phyloP scores from a whole-genome alignment of 1,139 yeast genomes.

The Hyphopichia burtonii region DNA sequence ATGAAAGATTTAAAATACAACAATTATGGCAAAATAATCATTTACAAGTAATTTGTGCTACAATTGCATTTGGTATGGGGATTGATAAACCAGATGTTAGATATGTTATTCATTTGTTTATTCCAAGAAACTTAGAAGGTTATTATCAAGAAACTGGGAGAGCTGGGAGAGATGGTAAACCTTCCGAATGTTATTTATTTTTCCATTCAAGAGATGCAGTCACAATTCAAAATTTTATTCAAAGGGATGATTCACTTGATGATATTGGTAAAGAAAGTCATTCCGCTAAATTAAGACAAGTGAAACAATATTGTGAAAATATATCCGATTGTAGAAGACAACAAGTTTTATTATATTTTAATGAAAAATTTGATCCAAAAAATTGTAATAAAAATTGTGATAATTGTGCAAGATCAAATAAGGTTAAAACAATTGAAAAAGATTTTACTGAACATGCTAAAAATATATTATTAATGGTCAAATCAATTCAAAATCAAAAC shows the following conservation, averaged over 20 bases:
- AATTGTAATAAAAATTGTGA: conserved; percentile 79
- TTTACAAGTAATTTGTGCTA: conserved; percentile 84
- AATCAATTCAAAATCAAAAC: conserved; percentile 51
- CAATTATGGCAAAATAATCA: conserved; percentile 75
- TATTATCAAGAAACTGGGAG: conserved; percentile 99
- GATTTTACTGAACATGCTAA: conserved; percentile 73
- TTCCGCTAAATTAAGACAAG: conserved; percentile 73
- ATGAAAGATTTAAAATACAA: conserved; percentile 70
- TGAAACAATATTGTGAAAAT: conserved; percentile 90
- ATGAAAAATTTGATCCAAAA: conserved; percentile 70
- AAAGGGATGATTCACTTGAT: conserved; percentile 68
- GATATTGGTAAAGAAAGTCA: conserved; percentile 73
- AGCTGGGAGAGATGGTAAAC: conserved; percentile 93
- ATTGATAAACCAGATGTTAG: conserved; percentile 95
- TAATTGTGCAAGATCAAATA: conserved; percentile 63
- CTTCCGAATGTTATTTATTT: conserved; percentile 78
- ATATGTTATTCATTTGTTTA: conserved; percentile 83
- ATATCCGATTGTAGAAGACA: conserved; percentile 85
- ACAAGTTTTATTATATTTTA: conserved; percentile 86
- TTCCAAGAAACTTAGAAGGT: conserved; percentile 91
- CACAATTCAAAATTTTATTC: conserved; percentile 71
- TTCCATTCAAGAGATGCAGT: conserved; percentile 78
- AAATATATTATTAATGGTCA: conserved; percentile 59
- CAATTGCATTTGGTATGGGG: conserved; percentile 99
- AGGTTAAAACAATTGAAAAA: conserved; percentile 43